These are phyloP conservation scores for Mortierella sp. DNA, from an alignment of 371 early-diverging fungal genomes.

Conservation along the genomic window DNA sequence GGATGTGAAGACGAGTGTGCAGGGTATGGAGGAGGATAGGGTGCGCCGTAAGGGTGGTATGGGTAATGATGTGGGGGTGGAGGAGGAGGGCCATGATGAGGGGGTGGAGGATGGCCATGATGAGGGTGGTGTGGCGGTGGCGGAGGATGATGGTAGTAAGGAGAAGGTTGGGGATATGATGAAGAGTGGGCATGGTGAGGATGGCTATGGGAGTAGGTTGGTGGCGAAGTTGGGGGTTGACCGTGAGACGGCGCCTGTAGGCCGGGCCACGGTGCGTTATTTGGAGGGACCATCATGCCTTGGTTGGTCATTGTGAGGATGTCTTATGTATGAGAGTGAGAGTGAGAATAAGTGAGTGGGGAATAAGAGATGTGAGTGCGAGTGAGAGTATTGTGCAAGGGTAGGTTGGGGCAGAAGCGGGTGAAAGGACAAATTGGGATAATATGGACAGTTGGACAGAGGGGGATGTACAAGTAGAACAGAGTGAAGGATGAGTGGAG, in stretches of 20 bases:
- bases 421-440: neutral
- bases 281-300: conserved; percentile 45
- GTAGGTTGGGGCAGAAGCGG: neutral
- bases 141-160: conserved; percentile 29
- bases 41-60: conserved; percentile 34
- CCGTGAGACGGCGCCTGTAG: conserved; percentile 15
- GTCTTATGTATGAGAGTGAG: neutral
- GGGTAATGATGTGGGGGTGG: conserved; percentile 43
- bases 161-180: conserved; percentile 16
- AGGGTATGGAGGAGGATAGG: conserved; percentile 30
- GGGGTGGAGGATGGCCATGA: conserved; percentile 24
- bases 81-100: conserved; percentile 29
- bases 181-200: conserved; percentile 13
- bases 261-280: conserved; percentile 48
- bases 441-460: conserved; percentile 12
- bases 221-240: neutral
- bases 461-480: neutral
- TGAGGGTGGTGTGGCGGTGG: conserved; percentile 28
- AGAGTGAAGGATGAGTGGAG: neutral
- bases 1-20: conserved; percentile 21
- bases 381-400: neutral
- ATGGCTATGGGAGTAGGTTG: conserved; percentile 13
- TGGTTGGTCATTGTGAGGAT: conserved; percentile 29
- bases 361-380: neutral
- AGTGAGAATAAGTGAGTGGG: neutral